These are phyloP conservation scores for Kockovaella imperatae DNA, from an alignment of 768 basidiomycete species.

Conservation along the genomic window DNA sequence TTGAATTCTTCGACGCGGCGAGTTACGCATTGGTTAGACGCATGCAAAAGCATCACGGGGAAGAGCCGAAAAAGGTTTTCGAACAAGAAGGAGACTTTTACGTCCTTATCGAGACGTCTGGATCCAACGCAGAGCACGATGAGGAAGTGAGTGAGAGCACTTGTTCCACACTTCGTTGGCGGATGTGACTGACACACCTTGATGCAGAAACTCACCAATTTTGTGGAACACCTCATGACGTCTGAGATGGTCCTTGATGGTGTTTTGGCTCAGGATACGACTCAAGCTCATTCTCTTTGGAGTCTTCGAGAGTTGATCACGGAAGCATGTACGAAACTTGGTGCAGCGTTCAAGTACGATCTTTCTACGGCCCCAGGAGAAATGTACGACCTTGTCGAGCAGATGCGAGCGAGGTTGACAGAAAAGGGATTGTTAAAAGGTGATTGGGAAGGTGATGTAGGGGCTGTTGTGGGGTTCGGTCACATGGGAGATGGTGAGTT, in stretches of 20 bases:
- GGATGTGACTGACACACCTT: neutral
- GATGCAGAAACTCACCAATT: slow-evolving; percentile 72
- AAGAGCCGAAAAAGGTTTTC: slow-evolving; percentile 64
- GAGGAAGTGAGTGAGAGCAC: slow-evolving; percentile 59
- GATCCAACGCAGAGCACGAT: slow-evolving; percentile 85
- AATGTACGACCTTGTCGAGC: slow-evolving; percentile 82
- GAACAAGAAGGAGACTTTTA: slow-evolving; percentile 71
- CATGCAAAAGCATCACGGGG: slow-evolving; percentile 60
- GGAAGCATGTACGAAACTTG: slow-evolving; percentile 86
- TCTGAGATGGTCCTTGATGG: slow-evolving; percentile 79
- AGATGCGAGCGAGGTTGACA: slow-evolving; percentile 62
- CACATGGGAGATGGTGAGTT: slow-evolving; percentile 88
- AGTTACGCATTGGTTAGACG: slow-evolving; percentile 49
- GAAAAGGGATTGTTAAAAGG: slow-evolving; percentile 51
- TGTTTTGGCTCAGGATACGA: slow-evolving; percentile 79
- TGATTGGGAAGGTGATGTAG: slow-evolving; percentile 52
- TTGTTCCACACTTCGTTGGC: neutral
- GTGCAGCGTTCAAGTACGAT: slow-evolving; percentile 88
- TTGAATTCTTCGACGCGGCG: slow-evolving; percentile 88
- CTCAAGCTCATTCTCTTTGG: slow-evolving; percentile 86
- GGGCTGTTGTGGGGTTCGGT: slow-evolving; percentile 83
- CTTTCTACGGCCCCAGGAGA: slow-evolving; percentile 76
- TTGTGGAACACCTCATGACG: slow-evolving; percentile 70
- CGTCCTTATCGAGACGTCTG: slow-evolving; percentile 88
- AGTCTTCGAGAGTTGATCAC: slow-evolving; percentile 82